These are phyloP conservation scores for Thraustotheca clavata DNA, from an alignment of 352 stramenopile species.

Conservation along the genomic window DNA sequence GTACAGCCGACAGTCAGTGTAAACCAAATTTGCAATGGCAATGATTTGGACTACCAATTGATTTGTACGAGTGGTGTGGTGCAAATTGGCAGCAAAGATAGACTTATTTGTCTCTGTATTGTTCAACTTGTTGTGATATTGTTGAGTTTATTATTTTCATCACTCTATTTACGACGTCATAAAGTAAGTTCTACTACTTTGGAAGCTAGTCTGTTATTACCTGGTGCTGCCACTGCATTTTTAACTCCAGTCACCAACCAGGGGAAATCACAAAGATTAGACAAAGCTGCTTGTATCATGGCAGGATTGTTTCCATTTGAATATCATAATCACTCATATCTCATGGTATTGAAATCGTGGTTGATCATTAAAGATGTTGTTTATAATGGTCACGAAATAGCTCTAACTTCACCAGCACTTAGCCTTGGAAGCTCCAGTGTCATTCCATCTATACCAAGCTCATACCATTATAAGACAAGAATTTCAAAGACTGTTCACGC, in stretches of 20 bases:
- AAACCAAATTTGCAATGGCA: not conserved
- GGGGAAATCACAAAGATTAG: not conserved
- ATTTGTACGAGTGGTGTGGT: not conserved
- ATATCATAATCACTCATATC: not conserved
- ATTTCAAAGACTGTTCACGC: too few relatives aligned
- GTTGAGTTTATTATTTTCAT: not conserved
- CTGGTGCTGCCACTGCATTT: not conserved
- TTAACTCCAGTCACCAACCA: not conserved
- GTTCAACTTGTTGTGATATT: not conserved
- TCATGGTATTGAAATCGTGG: constrained; percentile 6
- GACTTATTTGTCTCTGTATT: not conserved
- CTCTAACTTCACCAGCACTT: not conserved
- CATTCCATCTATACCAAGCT: not conserved
- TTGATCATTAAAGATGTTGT: not conserved
- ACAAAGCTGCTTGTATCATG: not conserved
- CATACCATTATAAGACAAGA: not conserved
- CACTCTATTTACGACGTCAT: not conserved
- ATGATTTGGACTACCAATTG: not conserved
- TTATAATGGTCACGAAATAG: not conserved
- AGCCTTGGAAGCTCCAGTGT: not conserved
- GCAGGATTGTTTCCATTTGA: not conserved
- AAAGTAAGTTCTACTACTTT: not conserved
- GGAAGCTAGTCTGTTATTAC: not conserved
- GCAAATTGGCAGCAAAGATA: not conserved
- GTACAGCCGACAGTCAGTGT: not conserved